Evolutionary conservation across 805 yeast genomes (phyloP).

Genomic region (Millerozyma miso): DNA sequence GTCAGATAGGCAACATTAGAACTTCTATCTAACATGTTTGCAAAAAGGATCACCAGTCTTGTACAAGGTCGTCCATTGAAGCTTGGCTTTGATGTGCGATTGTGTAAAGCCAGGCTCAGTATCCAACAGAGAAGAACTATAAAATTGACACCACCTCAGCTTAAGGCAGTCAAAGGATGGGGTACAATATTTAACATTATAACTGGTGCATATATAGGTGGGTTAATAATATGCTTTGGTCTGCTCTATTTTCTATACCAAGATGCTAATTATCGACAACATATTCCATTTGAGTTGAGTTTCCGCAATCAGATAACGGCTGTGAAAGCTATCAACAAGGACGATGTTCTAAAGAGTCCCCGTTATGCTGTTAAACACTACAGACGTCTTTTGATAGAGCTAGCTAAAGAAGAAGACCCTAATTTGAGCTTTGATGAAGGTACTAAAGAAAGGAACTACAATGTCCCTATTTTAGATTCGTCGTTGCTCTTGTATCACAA

Average conservation of each 20-base stretch:
- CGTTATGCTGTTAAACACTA: constrained; percentile 42
- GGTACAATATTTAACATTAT: constrained; percentile 31
- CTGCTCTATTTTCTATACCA: constrained; percentile 35
- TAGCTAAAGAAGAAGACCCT: constrained; percentile 26
- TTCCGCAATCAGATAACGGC: constrained; percentile 30
- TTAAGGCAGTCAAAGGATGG: constrained; percentile 21
- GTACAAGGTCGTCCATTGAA: not conserved
- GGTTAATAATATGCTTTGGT: constrained; percentile 34
- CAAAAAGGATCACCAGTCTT: not conserved
- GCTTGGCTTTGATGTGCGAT: too few species aligned
- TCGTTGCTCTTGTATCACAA: constrained; percentile 24
- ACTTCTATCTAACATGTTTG: not conserved
- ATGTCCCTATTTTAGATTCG: constrained; percentile 32
- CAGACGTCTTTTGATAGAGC: constrained; percentile 30
- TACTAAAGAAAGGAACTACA: constrained; percentile 20
- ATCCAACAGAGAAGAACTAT: constrained; percentile 9
- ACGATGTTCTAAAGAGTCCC: constrained; percentile 39
- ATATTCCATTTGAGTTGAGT: constrained; percentile 36
- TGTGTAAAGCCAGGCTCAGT: too few species aligned
- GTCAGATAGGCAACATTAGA: too few species aligned
- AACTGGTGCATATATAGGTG: constrained; percentile 43
- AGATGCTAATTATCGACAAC: constrained; percentile 37
- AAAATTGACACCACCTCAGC: constrained; percentile 15
- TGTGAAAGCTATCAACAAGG: constrained; percentile 41
- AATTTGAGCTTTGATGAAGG: constrained; percentile 23